These are phyloP conservation scores for Chrysoporthe austroafricana DNA, from an alignment of 2,329 filamentous ascomycete species.

Conservation along the genomic window DNA sequence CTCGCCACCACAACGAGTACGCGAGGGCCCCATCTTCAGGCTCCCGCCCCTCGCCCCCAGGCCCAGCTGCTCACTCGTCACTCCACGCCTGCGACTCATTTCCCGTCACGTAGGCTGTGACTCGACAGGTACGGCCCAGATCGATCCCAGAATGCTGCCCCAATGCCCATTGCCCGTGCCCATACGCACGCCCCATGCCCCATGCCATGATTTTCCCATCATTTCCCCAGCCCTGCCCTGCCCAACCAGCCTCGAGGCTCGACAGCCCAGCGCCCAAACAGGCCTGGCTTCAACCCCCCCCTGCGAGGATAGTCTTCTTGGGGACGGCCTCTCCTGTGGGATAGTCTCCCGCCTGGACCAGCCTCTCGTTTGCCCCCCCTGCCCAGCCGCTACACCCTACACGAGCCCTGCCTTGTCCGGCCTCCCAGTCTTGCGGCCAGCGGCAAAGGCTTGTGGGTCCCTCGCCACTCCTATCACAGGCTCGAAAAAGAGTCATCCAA, in stretches of 20 bases:
- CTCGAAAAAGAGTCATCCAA: slow-evolving; percentile 34
- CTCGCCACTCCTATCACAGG: slow-evolving; percentile 30
- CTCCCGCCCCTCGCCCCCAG: slow-evolving; percentile 32
- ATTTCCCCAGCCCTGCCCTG: background rate
- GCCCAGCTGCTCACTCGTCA: slow-evolving; percentile 13
- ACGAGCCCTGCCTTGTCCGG: slow-evolving; percentile 14
- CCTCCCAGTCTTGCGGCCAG: slow-evolving; percentile 13
- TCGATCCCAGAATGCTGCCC: slow-evolving; percentile 1
- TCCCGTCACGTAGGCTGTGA: slow-evolving; percentile 15
- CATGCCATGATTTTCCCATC: background rate
- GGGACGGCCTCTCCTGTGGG: background rate
- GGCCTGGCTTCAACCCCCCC: background rate
- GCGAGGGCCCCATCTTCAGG: slow-evolving; percentile 34
- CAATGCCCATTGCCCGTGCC: slow-evolving; percentile 5
- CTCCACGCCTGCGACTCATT: slow-evolving; percentile 18
- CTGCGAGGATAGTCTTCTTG: background rate
- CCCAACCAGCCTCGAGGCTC: slow-evolving; percentile 1
- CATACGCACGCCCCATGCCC: background rate
- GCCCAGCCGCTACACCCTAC: slow-evolving; percentile 4
- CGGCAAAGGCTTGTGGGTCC: slow-evolving; percentile 28
- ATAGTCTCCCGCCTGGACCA: slow-evolving; percentile 8
- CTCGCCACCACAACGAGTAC: slow-evolving; percentile 15
- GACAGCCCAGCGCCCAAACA: background rate
- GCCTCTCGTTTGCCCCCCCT: slow-evolving; percentile 11
- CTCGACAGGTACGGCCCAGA: slow-evolving; percentile 17